These are phyloP conservation scores for Neonectria ditissima DNA, from an alignment of 2,329 filamentous ascomycete genomes.

Conservation along the genomic window DNA sequence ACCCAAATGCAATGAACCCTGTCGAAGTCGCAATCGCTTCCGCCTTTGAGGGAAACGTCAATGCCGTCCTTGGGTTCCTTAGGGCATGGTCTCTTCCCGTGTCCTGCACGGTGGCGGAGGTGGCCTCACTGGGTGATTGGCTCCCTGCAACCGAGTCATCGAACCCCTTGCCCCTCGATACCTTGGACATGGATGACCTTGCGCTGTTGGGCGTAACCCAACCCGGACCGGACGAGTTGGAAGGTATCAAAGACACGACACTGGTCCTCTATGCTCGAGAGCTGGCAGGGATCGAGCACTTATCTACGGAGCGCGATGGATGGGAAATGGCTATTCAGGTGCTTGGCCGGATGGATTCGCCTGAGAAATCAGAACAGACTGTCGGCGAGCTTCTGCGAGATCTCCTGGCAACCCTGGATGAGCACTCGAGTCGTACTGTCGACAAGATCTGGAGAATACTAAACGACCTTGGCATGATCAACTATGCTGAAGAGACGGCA, in stretches of 20 bases:
- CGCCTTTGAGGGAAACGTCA: constrained; percentile 84
- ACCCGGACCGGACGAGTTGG: constrained; percentile 67
- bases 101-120: constrained; percentile 81
- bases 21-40: constrained; percentile 86
- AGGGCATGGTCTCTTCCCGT: constrained; percentile 84
- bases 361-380: constrained; percentile 75
- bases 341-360: constrained; percentile 82
- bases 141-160: constrained; percentile 62
- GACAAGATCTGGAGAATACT: constrained; percentile 86
- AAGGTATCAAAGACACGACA: constrained; percentile 82
- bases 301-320: constrained; percentile 70
- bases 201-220: constrained; percentile 80
- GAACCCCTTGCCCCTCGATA: constrained; percentile 68
- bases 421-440: constrained; percentile 77
- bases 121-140: constrained; percentile 88
- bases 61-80: constrained; percentile 79
- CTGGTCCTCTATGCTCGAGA: constrained; percentile 80
- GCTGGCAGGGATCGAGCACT: constrained; percentile 67
- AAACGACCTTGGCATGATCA: constrained; percentile 80
- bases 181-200: constrained; percentile 85
- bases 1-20: constrained; percentile 79
- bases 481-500: constrained; percentile 83
- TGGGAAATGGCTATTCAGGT: constrained; percentile 92
- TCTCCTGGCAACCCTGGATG: constrained; percentile 69
- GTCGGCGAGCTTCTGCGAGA: constrained; percentile 79